These are phyloP conservation scores for Periconia sp. DNA, from an alignment of 2,329 filamentous ascomycete genomes.

Conservation along the genomic window DNA sequence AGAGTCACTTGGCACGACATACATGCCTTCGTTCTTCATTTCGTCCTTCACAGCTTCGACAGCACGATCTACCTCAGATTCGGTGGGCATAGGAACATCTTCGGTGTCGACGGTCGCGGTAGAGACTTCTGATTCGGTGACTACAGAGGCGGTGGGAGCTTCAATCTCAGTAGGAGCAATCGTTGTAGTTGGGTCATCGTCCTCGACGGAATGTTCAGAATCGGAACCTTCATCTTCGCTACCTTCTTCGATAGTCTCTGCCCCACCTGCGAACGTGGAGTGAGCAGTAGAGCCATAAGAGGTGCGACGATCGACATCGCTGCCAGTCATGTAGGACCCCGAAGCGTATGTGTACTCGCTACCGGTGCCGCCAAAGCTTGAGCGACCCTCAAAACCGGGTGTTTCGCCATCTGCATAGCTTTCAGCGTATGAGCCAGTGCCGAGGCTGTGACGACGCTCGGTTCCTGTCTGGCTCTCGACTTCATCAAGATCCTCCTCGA, in stretches of 20 bases:
- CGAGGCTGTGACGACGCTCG: conserved; percentile 46
- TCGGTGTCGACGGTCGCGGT: conserved; percentile 25
- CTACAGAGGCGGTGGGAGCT: conserved; percentile 21
- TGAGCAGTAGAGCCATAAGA: conserved; percentile 49
- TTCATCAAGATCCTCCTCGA: conserved; percentile 36
- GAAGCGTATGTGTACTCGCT: conserved; percentile 55
- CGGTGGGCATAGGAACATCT: conserved; percentile 30
- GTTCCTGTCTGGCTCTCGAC: conserved; percentile 46
- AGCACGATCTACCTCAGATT: conserved; percentile 38
- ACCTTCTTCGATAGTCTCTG: conserved; percentile 38
- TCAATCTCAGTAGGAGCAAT: conserved; percentile 10
- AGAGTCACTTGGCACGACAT: conserved; percentile 38
- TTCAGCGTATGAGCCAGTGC: conserved; percentile 40
- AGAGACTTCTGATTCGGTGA: conserved; percentile 25
- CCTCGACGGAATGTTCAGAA: conserved; percentile 35
- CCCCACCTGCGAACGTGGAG: conserved; percentile 37
- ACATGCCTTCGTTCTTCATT: conserved; percentile 30
- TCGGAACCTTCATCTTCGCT: conserved; percentile 19
- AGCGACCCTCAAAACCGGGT: conserved; percentile 45
- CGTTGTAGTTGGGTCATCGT: conserved; percentile 35
- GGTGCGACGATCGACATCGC: conserved; percentile 52
- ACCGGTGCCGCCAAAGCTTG: conserved; percentile 48
- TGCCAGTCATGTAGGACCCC: conserved; percentile 58
- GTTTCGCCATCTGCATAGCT: conserved; percentile 43
- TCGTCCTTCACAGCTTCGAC: conserved; percentile 38